Conservation (phyloP, 805 yeast genomes). For the Saccharomycopsis sp. region DNA sequence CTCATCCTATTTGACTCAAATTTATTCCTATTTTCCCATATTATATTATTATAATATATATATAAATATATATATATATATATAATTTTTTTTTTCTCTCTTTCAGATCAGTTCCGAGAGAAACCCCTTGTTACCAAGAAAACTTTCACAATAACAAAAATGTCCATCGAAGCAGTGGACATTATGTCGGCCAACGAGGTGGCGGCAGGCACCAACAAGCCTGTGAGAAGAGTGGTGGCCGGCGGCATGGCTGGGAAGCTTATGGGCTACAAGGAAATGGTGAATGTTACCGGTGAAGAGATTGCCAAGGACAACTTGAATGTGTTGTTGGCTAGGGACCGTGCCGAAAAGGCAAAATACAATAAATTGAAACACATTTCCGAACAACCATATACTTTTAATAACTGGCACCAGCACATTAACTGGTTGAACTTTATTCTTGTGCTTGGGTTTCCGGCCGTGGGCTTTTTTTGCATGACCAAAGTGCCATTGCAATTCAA, state of each 20-base stretch:
- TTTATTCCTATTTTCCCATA: neutral
- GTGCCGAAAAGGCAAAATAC: slow-evolving; percentile 33
- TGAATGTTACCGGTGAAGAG: slow-evolving; percentile 57
- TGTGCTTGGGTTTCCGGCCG: slow-evolving; percentile 51
- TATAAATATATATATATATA: neutral
- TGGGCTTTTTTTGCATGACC: slow-evolving; percentile 33
- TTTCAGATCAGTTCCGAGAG: neutral
- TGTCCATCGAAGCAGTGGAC: slow-evolving; percentile 42
- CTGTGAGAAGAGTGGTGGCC: slow-evolving; percentile 63
- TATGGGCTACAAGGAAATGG: slow-evolving; percentile 76
- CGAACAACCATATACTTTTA: slow-evolving; percentile 68
- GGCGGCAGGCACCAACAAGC: slow-evolving; percentile 75
- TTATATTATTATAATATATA: neutral
- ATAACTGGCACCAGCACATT: slow-evolving; percentile 65
- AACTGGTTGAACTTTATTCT: slow-evolving; percentile 70
- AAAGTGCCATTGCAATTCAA: slow-evolving; percentile 37
- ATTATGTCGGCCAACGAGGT: slow-evolving; percentile 64
- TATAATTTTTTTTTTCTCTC: neutral
- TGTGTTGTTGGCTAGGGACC: slow-evolving; percentile 37
- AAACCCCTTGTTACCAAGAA: no score
- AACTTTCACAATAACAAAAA: no score
- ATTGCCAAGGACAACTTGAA: slow-evolving; percentile 44
- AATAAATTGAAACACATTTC: slow-evolving; percentile 46
- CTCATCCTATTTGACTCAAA: neutral
- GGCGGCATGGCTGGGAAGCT: slow-evolving; percentile 66